Evolutionary conservation across 1,284 basidiomycete species (phyloP).

Genomic region (Caloboletus firmus): DNA sequence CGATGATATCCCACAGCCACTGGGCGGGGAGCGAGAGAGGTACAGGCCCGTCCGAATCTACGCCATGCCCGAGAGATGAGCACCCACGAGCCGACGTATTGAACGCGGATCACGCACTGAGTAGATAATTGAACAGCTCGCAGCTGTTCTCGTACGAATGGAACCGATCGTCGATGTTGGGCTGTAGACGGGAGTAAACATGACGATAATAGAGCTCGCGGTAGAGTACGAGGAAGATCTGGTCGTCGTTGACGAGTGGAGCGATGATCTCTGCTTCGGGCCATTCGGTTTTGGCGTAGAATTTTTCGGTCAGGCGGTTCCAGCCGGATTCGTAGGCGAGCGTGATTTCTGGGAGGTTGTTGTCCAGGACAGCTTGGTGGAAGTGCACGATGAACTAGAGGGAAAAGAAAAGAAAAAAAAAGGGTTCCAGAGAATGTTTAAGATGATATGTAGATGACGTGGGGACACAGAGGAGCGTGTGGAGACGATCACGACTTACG

Average conservation of each 20-base stretch:
- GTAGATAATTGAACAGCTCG: conserved; percentile 95
- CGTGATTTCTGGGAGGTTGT: conserved; percentile 86
- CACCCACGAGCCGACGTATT: background rate
- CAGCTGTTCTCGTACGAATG: conserved; percentile 99
- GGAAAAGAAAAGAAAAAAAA: background rate
- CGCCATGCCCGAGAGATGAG: conserved; percentile 2
- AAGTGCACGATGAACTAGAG: conserved; percentile 86
- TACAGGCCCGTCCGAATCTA: conserved; percentile 95
- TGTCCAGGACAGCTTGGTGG: conserved; percentile 83
- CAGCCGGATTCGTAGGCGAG: conserved; percentile 94
- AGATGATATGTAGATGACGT: background rate
- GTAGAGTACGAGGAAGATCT: conserved; percentile 95
- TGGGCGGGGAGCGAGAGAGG: conserved; percentile 91
- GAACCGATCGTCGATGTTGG: conserved; percentile 96
- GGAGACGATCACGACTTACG: conserved; percentile 43
- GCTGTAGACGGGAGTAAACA: conserved; percentile 93
- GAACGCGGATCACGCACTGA: conserved; percentile 49
- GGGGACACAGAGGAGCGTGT: background rate
- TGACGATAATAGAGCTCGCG: conserved; percentile 93
- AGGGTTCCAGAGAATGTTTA: background rate
- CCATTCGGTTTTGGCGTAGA: conserved; percentile 94
- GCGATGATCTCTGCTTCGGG: conserved; percentile 96
- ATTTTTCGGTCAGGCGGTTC: conserved; percentile 96
- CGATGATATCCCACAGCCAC: conserved; percentile 99
- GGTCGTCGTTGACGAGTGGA: conserved; percentile 91